Evolutionary conservation across 176 grass and related monocot genomes (phyloP), one percentile per base, ranked within the genome.

Genomic region (Elaeis guineensis): DNA sequence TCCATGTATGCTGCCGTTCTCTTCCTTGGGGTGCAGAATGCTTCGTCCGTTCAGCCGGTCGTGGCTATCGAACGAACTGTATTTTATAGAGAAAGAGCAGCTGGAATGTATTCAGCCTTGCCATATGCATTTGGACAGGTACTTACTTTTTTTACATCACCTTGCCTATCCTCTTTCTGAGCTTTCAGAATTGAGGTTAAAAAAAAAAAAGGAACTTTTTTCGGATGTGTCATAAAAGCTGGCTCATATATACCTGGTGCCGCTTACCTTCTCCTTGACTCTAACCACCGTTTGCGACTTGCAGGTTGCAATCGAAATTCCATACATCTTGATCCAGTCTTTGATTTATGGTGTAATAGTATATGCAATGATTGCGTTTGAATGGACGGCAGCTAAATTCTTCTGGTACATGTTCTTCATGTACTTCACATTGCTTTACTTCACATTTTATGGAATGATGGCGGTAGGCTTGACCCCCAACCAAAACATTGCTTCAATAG

Each of bases 1-100:
- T 86, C 83, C 51, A 86, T 86, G 83, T 86, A 86, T 24, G 78
- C 83, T 0, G 83, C 83, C 2, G 83, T 86, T 32, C 64, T 86
- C 25, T 86, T 85, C 76, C 70, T 85, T 59, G 82, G 82, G 52
- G 69, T 85, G 54, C 69, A 64, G 62, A 70, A 85, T 58, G 64
- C 76, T 3, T 75, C 76, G 28, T 79, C 82, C 20, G 82, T 85
- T 39, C 82, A 85, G 64, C 82, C 82, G 0, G 69, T 85, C 16
- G 60, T 85, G 17, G 71, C 69, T 2, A 52, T 84, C 19, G 81
- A 84, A 52, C 52, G 81, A 25, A 65, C 81, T 2, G 76, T 84
- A 26, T 84, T 84, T 67, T 84, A 79, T 48, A 64, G 81, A 52
- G 81, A 84, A 57, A 75, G 71, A 16, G 81, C 71, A 0, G 75